A percentile compares a stretch with the other conserved stretches of the same genome.
Conservation (phyloP, 805 yeast genomes). For the Yarrowia sp. region DNA sequence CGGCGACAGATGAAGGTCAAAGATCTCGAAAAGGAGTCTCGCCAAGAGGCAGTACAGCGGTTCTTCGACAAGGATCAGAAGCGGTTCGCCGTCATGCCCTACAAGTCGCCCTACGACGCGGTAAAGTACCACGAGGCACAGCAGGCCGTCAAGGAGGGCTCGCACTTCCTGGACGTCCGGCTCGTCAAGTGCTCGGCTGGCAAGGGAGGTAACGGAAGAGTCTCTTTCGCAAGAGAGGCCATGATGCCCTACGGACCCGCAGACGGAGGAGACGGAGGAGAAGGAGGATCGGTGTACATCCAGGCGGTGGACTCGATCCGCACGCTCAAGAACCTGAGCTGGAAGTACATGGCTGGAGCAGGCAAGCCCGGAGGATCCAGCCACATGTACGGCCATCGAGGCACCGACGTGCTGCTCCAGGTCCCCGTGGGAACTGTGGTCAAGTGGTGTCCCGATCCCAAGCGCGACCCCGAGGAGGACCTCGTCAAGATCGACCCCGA, state of each 20-base stretch:
- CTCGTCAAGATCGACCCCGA: constrained; percentile 30
- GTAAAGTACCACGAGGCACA: constrained; percentile 27
- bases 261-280: constrained; percentile 98
- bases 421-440: constrained; percentile 92
- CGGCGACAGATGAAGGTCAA: constrained; percentile 4
- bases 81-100: constrained; percentile 6
- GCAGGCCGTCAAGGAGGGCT: constrained; percentile 20
- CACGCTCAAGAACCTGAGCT: constrained; percentile 66
- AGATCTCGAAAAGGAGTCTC: constrained; percentile 16
- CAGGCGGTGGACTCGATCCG: constrained; percentile 72
- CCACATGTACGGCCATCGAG: constrained; percentile 84
- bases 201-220: constrained; percentile 82
- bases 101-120: constrained; percentile 23
- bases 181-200: constrained; percentile 71
- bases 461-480: constrained; percentile 29
- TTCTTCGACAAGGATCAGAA: constrained; percentile 23
- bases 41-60: constrained; percentile 12
- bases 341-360: constrained; percentile 65
- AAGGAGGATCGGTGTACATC: constrained; percentile 83
- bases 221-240: constrained; percentile 84
- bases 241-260: constrained; percentile 88
- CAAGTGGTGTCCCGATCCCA: constrained; percentile 79
- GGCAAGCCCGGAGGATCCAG: constrained; percentile 71
- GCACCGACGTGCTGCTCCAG: constrained; percentile 71
- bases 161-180: constrained; percentile 52